Percentiles rank a stretch among this genome's conserved stretches.
Evolutionary conservation across 306 rosid species (phyloP).

Genomic region (Acacia crassicarpa): DNA sequence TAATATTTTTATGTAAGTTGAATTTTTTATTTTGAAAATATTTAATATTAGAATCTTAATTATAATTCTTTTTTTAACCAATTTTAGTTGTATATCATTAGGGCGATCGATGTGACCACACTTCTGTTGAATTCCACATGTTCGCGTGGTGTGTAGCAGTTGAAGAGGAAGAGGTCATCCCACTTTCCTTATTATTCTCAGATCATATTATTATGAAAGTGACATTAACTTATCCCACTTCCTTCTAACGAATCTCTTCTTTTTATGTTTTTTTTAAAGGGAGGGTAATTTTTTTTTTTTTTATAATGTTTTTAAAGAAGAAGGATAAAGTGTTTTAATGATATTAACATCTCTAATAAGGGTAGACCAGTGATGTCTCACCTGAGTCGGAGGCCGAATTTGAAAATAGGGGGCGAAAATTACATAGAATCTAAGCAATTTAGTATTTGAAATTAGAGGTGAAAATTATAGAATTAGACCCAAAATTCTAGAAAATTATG

Average conservation of each 20-base stretch:
- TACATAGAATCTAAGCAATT: too few species aligned
- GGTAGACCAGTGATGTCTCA: too few species aligned
- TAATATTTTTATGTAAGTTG: too few species aligned
- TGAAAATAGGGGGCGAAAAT: too few species aligned
- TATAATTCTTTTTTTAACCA: background rate
- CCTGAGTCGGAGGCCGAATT: too few species aligned
- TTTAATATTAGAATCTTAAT: background rate
- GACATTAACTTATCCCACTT: background rate
- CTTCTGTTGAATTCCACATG: conserved; percentile 44
- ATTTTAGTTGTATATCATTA: background rate
- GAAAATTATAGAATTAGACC: too few species aligned
- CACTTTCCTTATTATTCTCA: background rate
- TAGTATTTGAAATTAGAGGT: too few species aligned
- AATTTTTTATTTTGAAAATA: too few species aligned
- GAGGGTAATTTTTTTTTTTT: background rate
- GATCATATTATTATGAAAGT: background rate
- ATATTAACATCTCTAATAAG: too few species aligned
- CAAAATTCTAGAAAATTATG: too few species aligned
- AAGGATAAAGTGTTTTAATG: too few species aligned
- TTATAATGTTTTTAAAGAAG: too few species aligned
- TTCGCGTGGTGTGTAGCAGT: conserved; percentile 28
- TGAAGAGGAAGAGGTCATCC: conserved; percentile 21
- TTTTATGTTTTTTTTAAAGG: background rate
- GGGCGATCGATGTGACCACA: background rate
- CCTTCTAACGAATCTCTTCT: background rate